Base-by-base conservation (phyloP, 257 asterid species). In the Ilex asprella region DNA sequence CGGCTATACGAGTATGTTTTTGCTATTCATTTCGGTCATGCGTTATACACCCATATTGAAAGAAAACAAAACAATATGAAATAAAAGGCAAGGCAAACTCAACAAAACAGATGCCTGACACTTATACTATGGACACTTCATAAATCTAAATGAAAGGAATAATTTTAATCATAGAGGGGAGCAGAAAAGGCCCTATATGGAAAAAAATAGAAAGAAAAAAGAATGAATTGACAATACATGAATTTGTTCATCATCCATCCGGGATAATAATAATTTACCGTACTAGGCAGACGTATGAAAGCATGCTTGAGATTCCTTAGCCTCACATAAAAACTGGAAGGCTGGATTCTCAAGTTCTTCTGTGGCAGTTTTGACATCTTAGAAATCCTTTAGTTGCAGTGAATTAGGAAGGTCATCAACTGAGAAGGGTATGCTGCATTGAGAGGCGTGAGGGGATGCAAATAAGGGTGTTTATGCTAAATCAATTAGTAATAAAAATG, bases 401-500 rank as follows among this genome's bases (percentile, higher is more conserved):
- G 97, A 73, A 53, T 71, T 75, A 6, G 95, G 82, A 49, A 93
- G 86, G 31, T 93, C 97, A 41, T 87, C 99, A 49, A 85, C 76
- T 6, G 99, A 87, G 84, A 93, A 93, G 0, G 96, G 99, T 60
- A 89, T 93, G 84, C 99, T 93, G 95, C 79, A 81, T 58, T 11
- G 53, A 62, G 29, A 57, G 31, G 31, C 1, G 27, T 21, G 27
- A 21, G 27, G 27, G 27, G 27, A 21, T 21, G 27, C 27, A 21
- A 21, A 21, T 21, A 21, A 21, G 27, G 27, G 27, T 21, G 27
- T 21, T 21, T 21, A 21, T 21, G 27, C 27, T 21, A 21, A 21
- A 21, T 21, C 27, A 21, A 21, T 21, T 21, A 21, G 27, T 21
- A 21, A 21, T 21, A 21, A 21, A 21, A 21, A 21, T 21, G 27